A percentile compares a stretch with the other conserved stretches of the same genome.
Evolutionary conservation across 176 grass and related monocot species (phyloP).

Genomic region (Alloteropsis semialata): DNA sequence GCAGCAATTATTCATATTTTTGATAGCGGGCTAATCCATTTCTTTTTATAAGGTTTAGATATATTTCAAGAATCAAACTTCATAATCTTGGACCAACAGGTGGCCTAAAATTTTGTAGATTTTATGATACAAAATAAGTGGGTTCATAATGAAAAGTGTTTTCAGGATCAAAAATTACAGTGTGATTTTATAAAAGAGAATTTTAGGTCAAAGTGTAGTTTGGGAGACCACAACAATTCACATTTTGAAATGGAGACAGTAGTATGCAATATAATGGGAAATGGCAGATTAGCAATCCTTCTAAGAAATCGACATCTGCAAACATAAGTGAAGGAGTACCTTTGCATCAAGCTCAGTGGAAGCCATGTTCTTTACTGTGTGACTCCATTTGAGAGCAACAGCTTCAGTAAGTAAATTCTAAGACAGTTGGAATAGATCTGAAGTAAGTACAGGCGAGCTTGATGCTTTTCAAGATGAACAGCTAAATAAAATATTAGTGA

Average conservation of each 20-base stretch:
- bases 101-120: background rate
- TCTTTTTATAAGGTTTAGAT: background rate
- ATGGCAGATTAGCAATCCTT: background rate
- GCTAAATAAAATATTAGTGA: background rate
- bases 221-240: background rate
- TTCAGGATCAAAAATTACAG: too few relatives aligned
- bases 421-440: constrained; percentile 17
- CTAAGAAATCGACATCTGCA: constrained; percentile 14
- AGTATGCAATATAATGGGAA: background rate
- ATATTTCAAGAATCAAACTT: background rate
- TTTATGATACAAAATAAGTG: too few relatives aligned
- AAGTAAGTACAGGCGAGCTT: background rate
- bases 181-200: too few relatives aligned
- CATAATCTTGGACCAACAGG: background rate
- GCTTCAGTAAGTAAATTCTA: constrained; percentile 74
- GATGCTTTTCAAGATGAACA: background rate
- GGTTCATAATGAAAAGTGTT: too few relatives aligned
- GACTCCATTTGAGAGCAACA: constrained; percentile 80
- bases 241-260: too few relatives aligned
- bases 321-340: constrained; percentile 41
- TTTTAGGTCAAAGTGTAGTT: too few relatives aligned
- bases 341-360: constrained; percentile 71
- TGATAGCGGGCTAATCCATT: too few relatives aligned
- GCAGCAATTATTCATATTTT: too few relatives aligned
- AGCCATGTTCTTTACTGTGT: constrained; percentile 62